A percentile compares a stretch with the other conserved stretches of the same genome.
These are phyloP conservation scores for Phaeosphaeria sp. DNA, from an alignment of 2,329 filamentous ascomycete genomes.

Conservation along the genomic window DNA sequence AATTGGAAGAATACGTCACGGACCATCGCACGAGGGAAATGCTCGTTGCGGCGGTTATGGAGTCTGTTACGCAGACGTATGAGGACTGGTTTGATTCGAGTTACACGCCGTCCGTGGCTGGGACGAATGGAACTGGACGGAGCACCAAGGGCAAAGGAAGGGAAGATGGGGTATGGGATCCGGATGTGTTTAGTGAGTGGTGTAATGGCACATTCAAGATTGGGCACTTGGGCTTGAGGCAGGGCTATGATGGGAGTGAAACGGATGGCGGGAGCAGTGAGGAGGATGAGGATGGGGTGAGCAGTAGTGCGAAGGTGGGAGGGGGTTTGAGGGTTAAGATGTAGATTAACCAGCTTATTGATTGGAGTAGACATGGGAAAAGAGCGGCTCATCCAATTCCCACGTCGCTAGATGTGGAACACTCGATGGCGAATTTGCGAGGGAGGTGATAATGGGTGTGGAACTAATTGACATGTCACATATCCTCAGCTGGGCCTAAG, in stretches of 20 bases:
- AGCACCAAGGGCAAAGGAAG: slow-evolving; percentile 56
- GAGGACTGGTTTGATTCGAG: slow-evolving; percentile 69
- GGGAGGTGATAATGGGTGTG: no score
- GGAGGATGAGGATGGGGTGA: neutral
- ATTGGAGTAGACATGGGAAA: no score
- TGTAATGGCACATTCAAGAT: slow-evolving; percentile 66
- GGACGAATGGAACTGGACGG: slow-evolving; percentile 23
- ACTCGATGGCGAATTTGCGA: no score
- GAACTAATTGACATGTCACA: no score
- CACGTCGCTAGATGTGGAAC: no score
- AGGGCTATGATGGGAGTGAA: slow-evolving; percentile 30
- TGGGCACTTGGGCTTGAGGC: slow-evolving; percentile 50
- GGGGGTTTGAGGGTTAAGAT: neutral
- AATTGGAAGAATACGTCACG: slow-evolving; percentile 69
- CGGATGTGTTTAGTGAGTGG: slow-evolving; percentile 70
- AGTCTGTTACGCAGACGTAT: slow-evolving; percentile 67
- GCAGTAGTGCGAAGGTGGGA: neutral
- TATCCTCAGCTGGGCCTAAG: no score
- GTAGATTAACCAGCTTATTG: neutral
- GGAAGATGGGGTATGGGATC: slow-evolving; percentile 70
- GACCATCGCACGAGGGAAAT: slow-evolving; percentile 71
- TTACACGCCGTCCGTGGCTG: slow-evolving; percentile 37
- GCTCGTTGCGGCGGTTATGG: slow-evolving; percentile 69
- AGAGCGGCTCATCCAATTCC: no score
- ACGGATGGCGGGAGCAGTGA: slow-evolving; percentile 15